A percentile compares a stretch with the other conserved stretches of the same genome.
These are phyloP conservation scores for Annulohypoxylon stygium DNA, from an alignment of 495 filamentous ascomycete species.

Conservation along the genomic window DNA sequence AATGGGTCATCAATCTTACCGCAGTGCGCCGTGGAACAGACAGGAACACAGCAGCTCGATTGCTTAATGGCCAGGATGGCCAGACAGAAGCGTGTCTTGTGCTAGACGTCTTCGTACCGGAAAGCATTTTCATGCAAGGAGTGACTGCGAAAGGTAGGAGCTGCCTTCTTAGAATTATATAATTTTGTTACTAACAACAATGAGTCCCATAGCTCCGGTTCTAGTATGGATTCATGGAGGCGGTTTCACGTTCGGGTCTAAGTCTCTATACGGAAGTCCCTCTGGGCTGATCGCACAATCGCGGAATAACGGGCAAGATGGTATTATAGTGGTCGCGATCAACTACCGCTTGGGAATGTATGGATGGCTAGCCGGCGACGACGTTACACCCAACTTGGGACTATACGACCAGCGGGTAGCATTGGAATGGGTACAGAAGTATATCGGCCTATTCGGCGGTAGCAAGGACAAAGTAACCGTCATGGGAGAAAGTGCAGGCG, in stretches of 20 bases:
- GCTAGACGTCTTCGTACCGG: slow-evolving; percentile 40
- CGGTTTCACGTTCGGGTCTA: slow-evolving; percentile 66
- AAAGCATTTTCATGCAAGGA: slow-evolving; percentile 22
- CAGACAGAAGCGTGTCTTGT: slow-evolving; percentile 45
- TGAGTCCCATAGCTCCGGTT: slow-evolving; percentile 60
- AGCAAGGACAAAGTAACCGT: slow-evolving; percentile 70
- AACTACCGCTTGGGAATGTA: slow-evolving; percentile 76
- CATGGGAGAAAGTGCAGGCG: slow-evolving; percentile 73
- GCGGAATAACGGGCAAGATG: slow-evolving; percentile 51
- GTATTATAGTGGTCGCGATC: slow-evolving; percentile 69
- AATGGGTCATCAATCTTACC: slow-evolving; percentile 35
- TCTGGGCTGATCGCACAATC: slow-evolving; percentile 62
- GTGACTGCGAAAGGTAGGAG: slow-evolving; percentile 11
- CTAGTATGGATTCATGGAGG: slow-evolving; percentile 73
- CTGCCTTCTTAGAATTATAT: too few relatives aligned
- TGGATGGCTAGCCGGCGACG: slow-evolving; percentile 69
- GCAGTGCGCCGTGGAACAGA: slow-evolving; percentile 25
- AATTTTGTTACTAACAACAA: slow-evolving; percentile 2
- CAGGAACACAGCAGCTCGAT: background rate
- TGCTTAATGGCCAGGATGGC: slow-evolving; percentile 23
- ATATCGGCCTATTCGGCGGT: slow-evolving; percentile 75
- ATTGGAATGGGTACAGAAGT: slow-evolving; percentile 74
- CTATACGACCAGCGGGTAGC: slow-evolving; percentile 74
- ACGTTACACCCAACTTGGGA: slow-evolving; percentile 70
- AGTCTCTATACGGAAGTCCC: slow-evolving; percentile 56